Evolutionary conservation across 345 rosid species (phyloP), one percentile per base, ranked within the genome.

Genomic region (Mallotus nudiflorus): DNA sequence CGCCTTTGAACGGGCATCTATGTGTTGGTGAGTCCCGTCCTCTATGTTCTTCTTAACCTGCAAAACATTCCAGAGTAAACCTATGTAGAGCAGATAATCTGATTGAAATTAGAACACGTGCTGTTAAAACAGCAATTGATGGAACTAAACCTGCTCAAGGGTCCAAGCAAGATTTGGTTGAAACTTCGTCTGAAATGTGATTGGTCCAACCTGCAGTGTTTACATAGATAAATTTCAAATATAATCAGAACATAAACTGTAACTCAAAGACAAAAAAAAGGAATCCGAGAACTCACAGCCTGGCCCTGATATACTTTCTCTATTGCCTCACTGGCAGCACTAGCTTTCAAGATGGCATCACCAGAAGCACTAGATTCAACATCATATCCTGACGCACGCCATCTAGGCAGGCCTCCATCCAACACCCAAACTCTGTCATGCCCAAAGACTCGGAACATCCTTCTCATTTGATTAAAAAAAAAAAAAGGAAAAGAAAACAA

Each of bases 311-410:
- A 96, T 62, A 87, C 90, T 89, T 91, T 96, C 81, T 88, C 93
- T 67, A 96, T 88, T 33, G 98, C 99, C 79, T 96, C 98, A 73
- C 82, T 91, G 52, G 99, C 98, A 58, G 99, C 99, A 80, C 97
- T 91, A 10, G 97, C 95, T 82, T 91, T 96, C 83, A 96, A 63
- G 83, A 92, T 91, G 73, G 96, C 88, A 79, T 92, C 97, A 79
- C 96, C 65, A 31, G 99, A 96, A 72, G 99, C 96, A 83, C 98
- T 96, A 53, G 99, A 96, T 75, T 92, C 99, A 50, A 96, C 99
- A 83, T 96, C 98, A 71, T 85, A 96, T 24, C 99, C 99, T 25
- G 87, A 89, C 55, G 95, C 92, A 71, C 96, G 97, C 99, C 99
- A 96, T 80, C 91, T 91, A 37, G 97, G 99, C 46, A 96, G 70